Evolutionary conservation across 805 yeast species (phyloP).

Genomic region (Starmerella geochares): DNA sequence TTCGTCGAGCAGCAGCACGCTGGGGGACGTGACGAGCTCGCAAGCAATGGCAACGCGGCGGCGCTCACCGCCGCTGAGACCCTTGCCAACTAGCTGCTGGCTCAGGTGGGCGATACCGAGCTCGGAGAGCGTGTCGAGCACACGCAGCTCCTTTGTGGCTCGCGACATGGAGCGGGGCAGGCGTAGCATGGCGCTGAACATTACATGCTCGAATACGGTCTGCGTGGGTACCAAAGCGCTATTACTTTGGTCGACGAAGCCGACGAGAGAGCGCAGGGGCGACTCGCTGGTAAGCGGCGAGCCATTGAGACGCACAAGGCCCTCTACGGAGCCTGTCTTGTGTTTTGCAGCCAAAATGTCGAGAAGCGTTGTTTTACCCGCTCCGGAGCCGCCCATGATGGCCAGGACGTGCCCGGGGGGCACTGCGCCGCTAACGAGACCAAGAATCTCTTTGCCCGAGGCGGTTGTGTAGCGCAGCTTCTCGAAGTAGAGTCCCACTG

Average conservation of each 20-base stretch:
- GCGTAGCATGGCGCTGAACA: conserved; percentile 80
- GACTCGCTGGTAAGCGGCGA: conserved; percentile 15
- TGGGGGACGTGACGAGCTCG: conserved; percentile 81
- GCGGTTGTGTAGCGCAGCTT: conserved; percentile 52
- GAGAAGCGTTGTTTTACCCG: conserved; percentile 88
- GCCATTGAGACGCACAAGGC: conserved; percentile 73
- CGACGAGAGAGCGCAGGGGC: conserved; percentile 49
- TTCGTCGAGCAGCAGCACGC: conserved; percentile 74
- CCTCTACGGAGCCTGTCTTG: conserved; percentile 61
- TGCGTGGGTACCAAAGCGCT: conserved; percentile 82
- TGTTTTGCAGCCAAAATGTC: conserved; percentile 85
- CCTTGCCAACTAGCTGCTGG: conserved; percentile 82
- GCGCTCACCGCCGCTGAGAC: conserved; percentile 89
- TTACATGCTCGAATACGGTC: conserved; percentile 90
- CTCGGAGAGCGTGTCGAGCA: conserved; percentile 73
- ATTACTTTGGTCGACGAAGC: conserved; percentile 87
- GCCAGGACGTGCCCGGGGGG: conserved; percentile 86
- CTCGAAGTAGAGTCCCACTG: conserved; percentile 68
- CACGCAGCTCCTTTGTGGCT: conserved; percentile 63
- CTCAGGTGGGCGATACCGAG: conserved; percentile 72
- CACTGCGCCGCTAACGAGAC: conserved; percentile 60
- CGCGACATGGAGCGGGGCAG: conserved; percentile 73
- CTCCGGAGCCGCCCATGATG: conserved; percentile 98
- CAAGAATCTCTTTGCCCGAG: conserved; percentile 43
- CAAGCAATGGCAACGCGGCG: conserved; percentile 89